Percentiles rank a stretch among this genome's conserved stretches.
Evolutionary conservation across 2,329 filamentous ascomycete species (phyloP).

Genomic region (Beauveria sp.): DNA sequence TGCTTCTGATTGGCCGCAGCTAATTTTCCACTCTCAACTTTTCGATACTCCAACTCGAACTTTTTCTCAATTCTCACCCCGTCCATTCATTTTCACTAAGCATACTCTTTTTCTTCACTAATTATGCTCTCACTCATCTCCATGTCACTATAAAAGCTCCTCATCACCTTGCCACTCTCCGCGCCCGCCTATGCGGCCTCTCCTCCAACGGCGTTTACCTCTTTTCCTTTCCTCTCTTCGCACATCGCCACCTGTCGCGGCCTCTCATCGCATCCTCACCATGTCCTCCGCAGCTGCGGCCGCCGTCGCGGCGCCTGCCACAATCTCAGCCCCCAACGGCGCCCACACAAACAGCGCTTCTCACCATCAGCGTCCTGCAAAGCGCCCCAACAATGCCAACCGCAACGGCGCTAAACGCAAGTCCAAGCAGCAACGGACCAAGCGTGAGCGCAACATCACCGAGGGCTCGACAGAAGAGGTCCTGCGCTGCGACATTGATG

Average conservation of each 20-base stretch:
- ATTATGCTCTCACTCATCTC: not conserved
- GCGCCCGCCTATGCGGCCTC: not conserved
- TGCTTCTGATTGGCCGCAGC: constrained; percentile 2
- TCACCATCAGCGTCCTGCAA: constrained; percentile 3
- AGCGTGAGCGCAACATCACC: constrained; percentile 52
- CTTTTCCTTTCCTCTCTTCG: not conserved
- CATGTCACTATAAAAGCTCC: not conserved
- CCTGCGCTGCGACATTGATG: constrained; percentile 54
- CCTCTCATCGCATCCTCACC: not conserved
- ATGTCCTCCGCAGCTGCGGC: not conserved
- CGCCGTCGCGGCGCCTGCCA: not conserved
- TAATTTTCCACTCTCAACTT: constrained; percentile 3
- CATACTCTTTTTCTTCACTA: not conserved
- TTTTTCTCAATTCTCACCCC: not conserved
- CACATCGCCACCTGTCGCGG: not conserved
- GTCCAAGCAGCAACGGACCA: constrained; percentile 43
- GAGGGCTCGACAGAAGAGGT: constrained; percentile 61
- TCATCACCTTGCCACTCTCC: too few species aligned
- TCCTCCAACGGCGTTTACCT: not conserved
- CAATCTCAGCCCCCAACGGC: not conserved
- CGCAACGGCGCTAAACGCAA: constrained; percentile 13
- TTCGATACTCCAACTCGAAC: not conserved
- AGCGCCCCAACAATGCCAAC: constrained; percentile 9
- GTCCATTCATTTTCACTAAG: not conserved
- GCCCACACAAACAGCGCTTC: not conserved